phyloP scores from a whole-genome alignment of 228 moss, liverwort and hornwort genomes.

The Sphagnum magellanicum region DNA sequence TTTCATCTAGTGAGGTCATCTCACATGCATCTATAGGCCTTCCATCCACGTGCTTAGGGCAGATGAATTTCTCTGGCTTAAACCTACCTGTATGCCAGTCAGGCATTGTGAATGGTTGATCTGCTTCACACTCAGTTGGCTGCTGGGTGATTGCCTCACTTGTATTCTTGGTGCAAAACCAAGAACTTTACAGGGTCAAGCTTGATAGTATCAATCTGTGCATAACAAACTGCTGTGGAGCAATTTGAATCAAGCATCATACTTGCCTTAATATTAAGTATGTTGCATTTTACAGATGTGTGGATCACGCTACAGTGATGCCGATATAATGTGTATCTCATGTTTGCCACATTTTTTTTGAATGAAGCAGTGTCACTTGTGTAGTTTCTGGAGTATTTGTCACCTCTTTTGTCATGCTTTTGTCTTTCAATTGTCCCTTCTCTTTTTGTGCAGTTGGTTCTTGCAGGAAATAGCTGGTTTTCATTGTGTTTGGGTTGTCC shows the following conservation, averaged over 20 bases:
- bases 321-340: too few relatives aligned
- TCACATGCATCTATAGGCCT: constrained; percentile 36
- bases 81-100: constrained; percentile 77
- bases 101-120: constrained; percentile 93
- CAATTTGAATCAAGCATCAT: constrained; percentile 36
- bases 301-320: too few relatives aligned
- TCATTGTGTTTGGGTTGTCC: too few relatives aligned
- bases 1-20: constrained; percentile 67
- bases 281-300: too few relatives aligned
- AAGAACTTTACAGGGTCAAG: constrained; percentile 21
- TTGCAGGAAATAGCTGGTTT: too few relatives aligned
- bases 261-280: constrained; percentile 22
- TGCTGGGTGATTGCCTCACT: neutral
- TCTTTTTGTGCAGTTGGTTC: too few relatives aligned
- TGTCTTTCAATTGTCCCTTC: too few relatives aligned
- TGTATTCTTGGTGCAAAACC: constrained; percentile 14
- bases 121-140: neutral
- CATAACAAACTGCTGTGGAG: constrained; percentile 54
- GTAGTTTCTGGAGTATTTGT: too few relatives aligned
- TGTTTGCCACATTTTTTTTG: too few relatives aligned
- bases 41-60: constrained; percentile 54
- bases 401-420: too few relatives aligned
- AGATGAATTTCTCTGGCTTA: constrained; percentile 59
- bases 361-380: too few relatives aligned
- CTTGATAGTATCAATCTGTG: constrained; percentile 41